Base-by-base conservation (phyloP, 345 rosid species). In the Eucalyptus regnans region DNA sequence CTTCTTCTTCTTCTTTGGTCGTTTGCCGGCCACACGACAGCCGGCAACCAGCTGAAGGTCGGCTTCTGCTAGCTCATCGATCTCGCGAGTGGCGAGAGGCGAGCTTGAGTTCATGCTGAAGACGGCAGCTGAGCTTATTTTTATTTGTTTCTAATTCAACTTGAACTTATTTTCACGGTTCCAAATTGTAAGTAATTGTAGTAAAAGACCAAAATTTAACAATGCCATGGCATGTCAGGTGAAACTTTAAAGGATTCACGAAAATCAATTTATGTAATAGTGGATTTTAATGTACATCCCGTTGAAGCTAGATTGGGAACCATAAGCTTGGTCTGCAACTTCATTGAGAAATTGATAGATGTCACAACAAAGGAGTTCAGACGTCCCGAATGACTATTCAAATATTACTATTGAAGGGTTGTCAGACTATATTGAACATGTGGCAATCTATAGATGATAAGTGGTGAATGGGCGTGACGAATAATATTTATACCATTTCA, bases 401-500 rank as follows among this genome's bases (percentile, higher is more conserved):
- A 13, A 62, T 29, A 62, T 62, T 62, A 29, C 33, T 29, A 29
- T 12, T 62, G 68, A 62, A 62, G 33, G 33, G 8, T 62, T 62
- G 16, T n/a, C 3, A 1, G 2, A 64, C 33, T 29, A 7, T 64
- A 13, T 64, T 64, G 10, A n/a, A 64, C 3, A 64, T 1, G 10
- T 29, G 37, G 18, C 18, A 64, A 31, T n/a, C 76, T 62, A 62
- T 62, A 29, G 68, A 29, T 29, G 68, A 62, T 6, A 62, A 62
- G 33, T 29, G 33, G 68, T 6, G 17, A 62, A 62, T 29, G 68
- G 0, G 8, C 0, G 1, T n/a, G 3, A 64, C 1, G 5, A 64
- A 64, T 64, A 3, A 64, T 4, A n/a, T 64, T 18, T 37, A 7
- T 64, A n/a, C 10, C 8, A 0, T 64, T 64, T n/a, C 37, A n/a